Evolutionary conservation across 768 basidiomycete species (phyloP), one percentile per base, ranked within the genome.

Genomic region (Coprinellus micaceus): DNA sequence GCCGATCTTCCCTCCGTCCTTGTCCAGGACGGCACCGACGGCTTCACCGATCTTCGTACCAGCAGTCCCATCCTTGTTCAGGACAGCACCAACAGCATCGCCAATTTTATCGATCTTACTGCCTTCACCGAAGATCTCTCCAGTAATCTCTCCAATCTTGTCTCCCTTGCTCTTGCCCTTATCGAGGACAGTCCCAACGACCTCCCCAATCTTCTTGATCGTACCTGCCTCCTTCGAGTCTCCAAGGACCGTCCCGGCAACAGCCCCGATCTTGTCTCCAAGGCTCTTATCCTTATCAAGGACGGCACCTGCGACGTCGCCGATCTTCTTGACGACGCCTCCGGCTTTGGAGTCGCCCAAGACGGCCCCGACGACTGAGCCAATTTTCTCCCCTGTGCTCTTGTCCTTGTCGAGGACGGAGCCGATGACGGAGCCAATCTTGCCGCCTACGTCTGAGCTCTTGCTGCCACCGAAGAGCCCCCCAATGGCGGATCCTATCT

Each of bases 391-490:
- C n/a, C 48, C 49, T 1, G 17, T 46, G 39, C 25, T 39, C 5
- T 51, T 56, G 43, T 49, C 46, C 22, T 46, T 44, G 44, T 46
- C 53, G 29, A 36, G 40, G 21, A 36, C 54, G n/a, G 33, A 10
- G 17, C 54, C 54, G 17, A 51, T n/a, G 49, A 51, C 30, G 15
- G 29, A 19, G 29, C 49, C 49, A n/a, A 51, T 24, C 15, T 51
- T 51, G 15, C 33, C 49, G 12, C 10, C 22, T 3, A 30, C 33
- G n/a, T 29, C 48, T 29, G 47, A 48, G 33, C 28, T 21, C n/a
- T 26, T 17, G 47, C 28, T 12, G 33, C 45, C 45, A 21, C 54
- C 54, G 36, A 56, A 56, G 45, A 56, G 45, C 24, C 54, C 46
- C 37, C 54, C 54, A 22, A 53, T 30, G 21, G 33, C 28, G 52